A percentile compares a stretch with the other conserved stretches of the same genome.
Conservation (phyloP, 176 grass and related monocot genomes). For the Olyra latifolia region DNA sequence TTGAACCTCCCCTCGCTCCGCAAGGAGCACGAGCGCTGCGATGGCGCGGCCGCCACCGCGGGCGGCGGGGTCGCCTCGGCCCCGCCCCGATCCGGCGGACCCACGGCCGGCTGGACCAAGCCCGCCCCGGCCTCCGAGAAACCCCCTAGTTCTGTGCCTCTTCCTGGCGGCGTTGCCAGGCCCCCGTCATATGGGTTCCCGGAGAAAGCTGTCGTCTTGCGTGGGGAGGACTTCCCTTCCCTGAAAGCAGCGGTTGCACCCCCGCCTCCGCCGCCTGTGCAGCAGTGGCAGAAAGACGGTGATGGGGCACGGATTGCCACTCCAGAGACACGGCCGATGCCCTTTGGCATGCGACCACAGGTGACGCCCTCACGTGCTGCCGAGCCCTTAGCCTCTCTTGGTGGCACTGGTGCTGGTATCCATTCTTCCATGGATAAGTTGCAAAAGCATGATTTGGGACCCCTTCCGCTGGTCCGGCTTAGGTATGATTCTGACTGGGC, state of each 20-base stretch:
- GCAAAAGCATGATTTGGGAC: conserved; percentile 52
- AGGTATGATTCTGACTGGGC: conserved; percentile 90
- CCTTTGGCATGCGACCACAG: conserved; percentile 87
- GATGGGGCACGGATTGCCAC: conserved; percentile 35
- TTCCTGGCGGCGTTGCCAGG: conserved; percentile 9
- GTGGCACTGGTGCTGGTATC: conserved; percentile 22
- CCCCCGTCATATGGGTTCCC: conserved; percentile 41
- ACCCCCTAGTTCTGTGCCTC: conserved; percentile 26
- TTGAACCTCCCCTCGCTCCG: conserved; percentile 91
- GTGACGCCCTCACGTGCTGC: conserved; percentile 42
- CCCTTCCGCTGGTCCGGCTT: conserved; percentile 57
- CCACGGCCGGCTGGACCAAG: conserved; percentile 79
- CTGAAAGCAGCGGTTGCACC: conserved; percentile 65
- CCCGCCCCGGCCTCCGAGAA: conserved; percentile 51
- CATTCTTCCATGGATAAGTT: conserved; percentile 38
- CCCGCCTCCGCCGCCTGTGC: conserved; percentile 38
- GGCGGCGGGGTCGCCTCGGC: conserved; percentile 36
- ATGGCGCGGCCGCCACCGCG: conserved; percentile 44
- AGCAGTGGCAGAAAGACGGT: conserved; percentile 61
- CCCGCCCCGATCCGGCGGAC: conserved; percentile 49
- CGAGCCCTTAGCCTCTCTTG: conserved; percentile 33
- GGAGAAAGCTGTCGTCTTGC: conserved; percentile 74
- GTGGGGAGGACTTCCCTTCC: conserved; percentile 95
- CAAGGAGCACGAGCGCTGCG: conserved; percentile 94
- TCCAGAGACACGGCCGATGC: conserved; percentile 25